phyloP scores from a whole-genome alignment of 805 yeast species.

The Cyberlindnera maritima region DNA sequence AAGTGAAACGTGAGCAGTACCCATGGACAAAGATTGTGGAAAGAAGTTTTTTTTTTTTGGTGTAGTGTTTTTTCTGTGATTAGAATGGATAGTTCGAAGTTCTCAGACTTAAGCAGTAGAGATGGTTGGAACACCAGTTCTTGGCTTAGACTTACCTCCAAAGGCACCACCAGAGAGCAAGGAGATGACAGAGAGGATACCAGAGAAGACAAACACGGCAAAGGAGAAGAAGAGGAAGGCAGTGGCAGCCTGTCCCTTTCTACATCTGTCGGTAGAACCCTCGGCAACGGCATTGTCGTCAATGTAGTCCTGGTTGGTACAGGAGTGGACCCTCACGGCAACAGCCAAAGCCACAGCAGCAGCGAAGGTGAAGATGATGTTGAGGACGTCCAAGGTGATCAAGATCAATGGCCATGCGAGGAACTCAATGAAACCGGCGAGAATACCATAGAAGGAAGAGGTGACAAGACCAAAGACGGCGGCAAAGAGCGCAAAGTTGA shows the following conservation, averaged over 20 bases:
- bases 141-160: slow-evolving; percentile 54
- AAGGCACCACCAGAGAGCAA: slow-evolving; percentile 56
- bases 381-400: slow-evolving; percentile 77
- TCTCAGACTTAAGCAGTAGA: slow-evolving; percentile 64
- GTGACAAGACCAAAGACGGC: slow-evolving; percentile 83
- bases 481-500: slow-evolving; percentile 84
- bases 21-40: not conserved
- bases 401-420: slow-evolving; percentile 86
- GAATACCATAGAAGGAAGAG: slow-evolving; percentile 73
- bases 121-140: slow-evolving; percentile 87
- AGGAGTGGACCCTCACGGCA: slow-evolving; percentile 82
- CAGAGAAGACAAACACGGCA: slow-evolving; percentile 67
- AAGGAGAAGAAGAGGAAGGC: slow-evolving; percentile 86
- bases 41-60: too few species aligned
- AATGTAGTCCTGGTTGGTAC: slow-evolving; percentile 66
- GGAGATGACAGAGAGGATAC: slow-evolving; percentile 48
- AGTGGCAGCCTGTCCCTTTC: slow-evolving; percentile 85
- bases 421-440: slow-evolving; percentile 72
- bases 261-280: slow-evolving; percentile 83
- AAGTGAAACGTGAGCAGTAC: not conserved
- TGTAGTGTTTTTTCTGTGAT: not conserved
- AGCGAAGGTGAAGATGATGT: slow-evolving; percentile 87
- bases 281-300: slow-evolving; percentile 65
- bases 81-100: not conserved
- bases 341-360: slow-evolving; percentile 95